Percentiles rank a stretch among this genome's conserved stretches.
phyloP scores from a whole-genome alignment of 768 basidiomycete genomes.

The Cytidiella melzeri region DNA sequence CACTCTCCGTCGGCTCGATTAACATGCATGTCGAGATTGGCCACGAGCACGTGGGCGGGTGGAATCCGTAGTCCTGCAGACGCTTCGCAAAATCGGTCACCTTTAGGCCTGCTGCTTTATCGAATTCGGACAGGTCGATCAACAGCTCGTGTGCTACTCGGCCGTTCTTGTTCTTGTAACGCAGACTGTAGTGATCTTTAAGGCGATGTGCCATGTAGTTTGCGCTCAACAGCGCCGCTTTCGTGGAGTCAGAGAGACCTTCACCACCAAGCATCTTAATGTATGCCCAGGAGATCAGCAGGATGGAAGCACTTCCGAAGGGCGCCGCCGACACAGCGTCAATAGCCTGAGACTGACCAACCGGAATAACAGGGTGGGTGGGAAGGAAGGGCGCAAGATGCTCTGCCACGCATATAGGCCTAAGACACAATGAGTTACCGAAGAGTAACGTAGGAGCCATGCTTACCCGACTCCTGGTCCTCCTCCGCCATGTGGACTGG shows the following conservation, averaged over 20 bases:
- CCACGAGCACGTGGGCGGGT: conserved; percentile 98
- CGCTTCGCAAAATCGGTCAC: conserved; percentile 97
- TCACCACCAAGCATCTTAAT: conserved; percentile 99
- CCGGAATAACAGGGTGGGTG: conserved; percentile 68
- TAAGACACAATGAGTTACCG: conserved; percentile 25
- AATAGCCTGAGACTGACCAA: conserved; percentile 67
- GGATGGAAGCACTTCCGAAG: conserved; percentile 91
- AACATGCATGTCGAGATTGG: conserved; percentile 96
- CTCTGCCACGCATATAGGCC: conserved; percentile 89
- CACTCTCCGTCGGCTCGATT: conserved; percentile 96
- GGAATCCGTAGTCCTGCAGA: conserved; percentile 87
- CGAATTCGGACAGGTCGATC: conserved; percentile 94
- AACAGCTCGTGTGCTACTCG: conserved; percentile 95
- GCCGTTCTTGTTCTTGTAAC: conserved; percentile 86
- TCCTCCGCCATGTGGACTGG: conserved; percentile 92
- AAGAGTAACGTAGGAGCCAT: conserved; percentile 3
- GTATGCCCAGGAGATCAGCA: conserved; percentile 97
- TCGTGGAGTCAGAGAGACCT: conserved; percentile 81
- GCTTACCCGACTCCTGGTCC: conserved; percentile 88
- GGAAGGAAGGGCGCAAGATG: conserved; percentile 96
- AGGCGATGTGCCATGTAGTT: conserved; percentile 96
- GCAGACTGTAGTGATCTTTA: conserved; percentile 74
- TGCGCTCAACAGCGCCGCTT: conserved; percentile 85
- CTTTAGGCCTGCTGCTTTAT: conserved; percentile 82
- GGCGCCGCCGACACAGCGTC: conserved; percentile 88